Evolutionary conservation across 331 rosid genomes (phyloP), one percentile per base, ranked within the genome.

Genomic region (Dryas integrifolia): DNA sequence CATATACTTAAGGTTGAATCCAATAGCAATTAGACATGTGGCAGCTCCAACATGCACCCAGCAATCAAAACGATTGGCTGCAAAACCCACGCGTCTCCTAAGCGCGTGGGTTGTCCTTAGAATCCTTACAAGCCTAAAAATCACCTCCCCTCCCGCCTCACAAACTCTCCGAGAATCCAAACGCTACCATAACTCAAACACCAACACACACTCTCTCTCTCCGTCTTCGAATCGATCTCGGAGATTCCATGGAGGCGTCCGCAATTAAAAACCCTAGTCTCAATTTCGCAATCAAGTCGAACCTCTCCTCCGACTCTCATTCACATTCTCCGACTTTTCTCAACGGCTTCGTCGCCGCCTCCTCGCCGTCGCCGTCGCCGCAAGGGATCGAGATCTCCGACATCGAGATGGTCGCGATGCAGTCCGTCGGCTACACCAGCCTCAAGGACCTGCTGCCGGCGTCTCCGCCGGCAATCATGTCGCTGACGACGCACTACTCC

Each of bases 361-460:
- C 9, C 6, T 8, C 47, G 47, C 47, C 35, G 35, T 30, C 35
- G 35, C 35, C 35, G 35, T 44, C 30, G 1, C 35, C 67, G n/a
- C 26, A 26, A 9, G 67, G 35, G 24, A 3, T 59, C 38, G 49
- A 67, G 41, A 52, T 56, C 51, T 46, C 80, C 47, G 81, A 76
- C 51, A 80, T 66, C 43, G 82, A 82, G 79, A 80, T 70, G 83
- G 65, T 55, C 5, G 12, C 43, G 0, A 44, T 65, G 12, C 64
- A 78, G 21, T 7, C 73, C 35, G 66, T 71, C 3, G 11, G 57
- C 39, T 88, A 86, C 62, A 88, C 85, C 4, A 86, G 91, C 72
- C 83, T 88, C 46, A 66, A 52, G 68, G 94, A 88, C 57, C 82
- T 88, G 11, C 13, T 88, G n/a, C 78, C 81, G 9, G 4, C 77